Evolutionary conservation across 164 flowering plant genomes (phyloP).

Genomic region (Kalanchoe fedtschenkoi): DNA sequence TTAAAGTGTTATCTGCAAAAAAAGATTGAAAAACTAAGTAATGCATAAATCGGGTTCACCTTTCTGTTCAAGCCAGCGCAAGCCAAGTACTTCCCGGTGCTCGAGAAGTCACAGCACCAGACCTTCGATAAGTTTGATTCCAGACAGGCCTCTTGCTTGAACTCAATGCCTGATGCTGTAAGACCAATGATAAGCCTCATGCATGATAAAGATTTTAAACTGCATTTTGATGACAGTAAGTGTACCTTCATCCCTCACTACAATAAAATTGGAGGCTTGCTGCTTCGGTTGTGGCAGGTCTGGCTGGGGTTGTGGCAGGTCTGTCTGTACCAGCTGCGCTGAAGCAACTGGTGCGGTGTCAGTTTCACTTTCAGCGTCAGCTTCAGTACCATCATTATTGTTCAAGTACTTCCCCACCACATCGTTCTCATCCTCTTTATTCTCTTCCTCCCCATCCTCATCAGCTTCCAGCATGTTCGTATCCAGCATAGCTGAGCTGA

Average conservation of each 20-base stretch:
- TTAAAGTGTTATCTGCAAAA: no score
- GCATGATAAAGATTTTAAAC: neutral
- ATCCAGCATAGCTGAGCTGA: neutral
- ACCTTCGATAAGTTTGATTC: constrained; percentile 19
- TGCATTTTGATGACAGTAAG: neutral
- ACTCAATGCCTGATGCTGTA: constrained; percentile 16
- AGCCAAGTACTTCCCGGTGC: constrained; percentile 29
- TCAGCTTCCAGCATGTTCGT: neutral
- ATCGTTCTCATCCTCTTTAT: neutral
- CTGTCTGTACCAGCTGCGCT: neutral
- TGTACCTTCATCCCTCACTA: neutral
- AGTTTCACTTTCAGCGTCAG: neutral
- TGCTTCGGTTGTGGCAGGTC: neutral
- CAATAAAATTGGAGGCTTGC: neutral
- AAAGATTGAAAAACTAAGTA: no score
- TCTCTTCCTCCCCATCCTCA: neutral
- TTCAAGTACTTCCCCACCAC: neutral
- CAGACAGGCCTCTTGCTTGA: constrained; percentile 19
- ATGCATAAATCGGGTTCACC: no score
- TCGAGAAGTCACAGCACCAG: constrained; percentile 31
- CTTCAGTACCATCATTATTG: neutral
- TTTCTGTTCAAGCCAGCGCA: constrained; percentile 33
- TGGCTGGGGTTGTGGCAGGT: neutral
- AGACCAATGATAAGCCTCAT: neutral
- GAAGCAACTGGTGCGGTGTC: neutral